A percentile compares a stretch with the other conserved stretches of the same genome.
These are phyloP conservation scores for Puya raimondii DNA, from an alignment of 176 grass and related monocot genomes.

Conservation along the genomic window DNA sequence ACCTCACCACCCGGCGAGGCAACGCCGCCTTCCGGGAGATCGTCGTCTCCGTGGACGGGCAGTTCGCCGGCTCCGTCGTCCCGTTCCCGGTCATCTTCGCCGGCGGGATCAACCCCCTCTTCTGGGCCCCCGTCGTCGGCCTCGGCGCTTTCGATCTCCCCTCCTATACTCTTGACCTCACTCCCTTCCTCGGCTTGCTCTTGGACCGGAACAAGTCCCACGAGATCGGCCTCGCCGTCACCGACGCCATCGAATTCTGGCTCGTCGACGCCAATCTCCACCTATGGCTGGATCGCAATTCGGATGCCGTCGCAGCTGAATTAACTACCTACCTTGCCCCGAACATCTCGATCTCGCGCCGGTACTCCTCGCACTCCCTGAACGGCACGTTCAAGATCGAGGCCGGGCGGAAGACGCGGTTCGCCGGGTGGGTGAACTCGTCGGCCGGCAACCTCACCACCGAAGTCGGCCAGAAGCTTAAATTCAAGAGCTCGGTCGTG, in stretches of 20 bases:
- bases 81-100: constrained; percentile 87
- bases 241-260: constrained; percentile 72
- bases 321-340: constrained; percentile 34
- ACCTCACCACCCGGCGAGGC: constrained; percentile 58
- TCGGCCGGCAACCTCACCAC: constrained; percentile 86
- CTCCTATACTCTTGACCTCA: constrained; percentile 74
- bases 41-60: constrained; percentile 41
- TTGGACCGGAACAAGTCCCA: constrained; percentile 39
- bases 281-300: constrained; percentile 61
- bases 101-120: constrained; percentile 87
- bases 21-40: constrained; percentile 83
- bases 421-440: constrained; percentile 70
- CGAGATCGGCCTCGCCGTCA: constrained; percentile 53
- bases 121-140: constrained; percentile 74
- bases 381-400: constrained; percentile 52
- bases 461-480: constrained; percentile 42
- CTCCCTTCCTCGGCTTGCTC: constrained; percentile 68
- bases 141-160: constrained; percentile 83
- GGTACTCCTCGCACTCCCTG: constrained; percentile 18
- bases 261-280: constrained; percentile 82
- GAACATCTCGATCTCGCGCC: constrained; percentile 41
- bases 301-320: constrained; percentile 30
- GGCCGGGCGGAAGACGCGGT: constrained; percentile 29
- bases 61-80: constrained; percentile 60
- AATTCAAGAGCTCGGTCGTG: constrained; percentile 44